Base-by-base conservation (phyloP, 2,329 filamentous ascomycete genomes). In the Trichoderma asperellum region DNA sequence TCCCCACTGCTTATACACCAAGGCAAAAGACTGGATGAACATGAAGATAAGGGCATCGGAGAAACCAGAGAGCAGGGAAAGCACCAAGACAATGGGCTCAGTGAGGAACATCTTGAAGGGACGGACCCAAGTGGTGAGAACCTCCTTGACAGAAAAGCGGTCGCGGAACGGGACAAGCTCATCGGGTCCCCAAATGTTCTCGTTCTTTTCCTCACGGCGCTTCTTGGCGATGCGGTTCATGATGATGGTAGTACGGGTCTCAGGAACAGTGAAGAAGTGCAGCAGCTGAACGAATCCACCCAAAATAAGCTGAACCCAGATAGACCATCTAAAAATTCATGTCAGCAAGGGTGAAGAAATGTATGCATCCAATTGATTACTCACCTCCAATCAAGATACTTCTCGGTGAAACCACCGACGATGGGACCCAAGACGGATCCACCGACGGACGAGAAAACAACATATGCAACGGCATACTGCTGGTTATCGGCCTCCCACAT, bases 261-360 rank as follows among this genome's bases (percentile, higher is more conserved):
- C 93, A 1, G 92, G 92, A 1, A 96, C 92, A 8, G 88, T 83
- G 69, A 91, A 75, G 61, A 91, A 81, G 76, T 94, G 91, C 5
- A 92, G 75, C 5, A 87, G 21, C 76, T 94, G 92, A 3, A 93
- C 87, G 40, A 87, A 84, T 10, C 81, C 90, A 21, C 92, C 92
- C 65, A 95, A 89, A 73, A 94, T 93, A 72, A 95, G 86, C 79
- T 94, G 92, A 70, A 95, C 91, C 92, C 93, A 96, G 77, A 95
- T 94, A 67, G 85, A 88, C 91, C 91, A 82, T 52, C 78, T 80
- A 55, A 24, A 5, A n/a, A 4, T 4, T 24, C 43, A 21, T 55
- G 74, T 75, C 65, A 73, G 69, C 14, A 65, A 24, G 21, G 8
- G n/a, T 16, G 4, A 3, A 32, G 8, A 49, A 18, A 32, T 2